Evolutionary conservation across 768 basidiomycete genomes (phyloP).

Genomic region (Lentinula lateritia): DNA sequence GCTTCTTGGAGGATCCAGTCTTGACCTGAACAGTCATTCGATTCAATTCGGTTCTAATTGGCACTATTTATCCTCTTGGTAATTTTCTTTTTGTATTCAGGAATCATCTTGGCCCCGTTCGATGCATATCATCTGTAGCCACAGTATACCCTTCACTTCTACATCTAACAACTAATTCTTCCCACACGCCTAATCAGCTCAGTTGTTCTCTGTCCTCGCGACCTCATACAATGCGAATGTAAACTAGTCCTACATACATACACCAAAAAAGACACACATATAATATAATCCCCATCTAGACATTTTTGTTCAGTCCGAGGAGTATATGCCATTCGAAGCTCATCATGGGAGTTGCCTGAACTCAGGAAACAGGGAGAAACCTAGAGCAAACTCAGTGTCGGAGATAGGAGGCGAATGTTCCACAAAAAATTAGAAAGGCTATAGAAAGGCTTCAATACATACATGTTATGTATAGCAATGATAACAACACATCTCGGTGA

Average conservation of each 20-base stretch:
- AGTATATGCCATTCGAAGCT: background rate
- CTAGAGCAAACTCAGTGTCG: background rate
- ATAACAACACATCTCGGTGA: too few species aligned
- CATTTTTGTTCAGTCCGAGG: background rate
- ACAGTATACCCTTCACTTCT: background rate
- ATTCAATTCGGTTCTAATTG: background rate
- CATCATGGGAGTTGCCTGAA: background rate
- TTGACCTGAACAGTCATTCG: background rate
- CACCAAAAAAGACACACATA: background rate
- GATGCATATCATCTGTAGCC: constrained; percentile 2
- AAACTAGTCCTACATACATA: background rate
- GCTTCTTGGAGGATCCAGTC: constrained; percentile 32
- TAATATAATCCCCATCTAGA: background rate
- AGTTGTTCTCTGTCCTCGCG: background rate
- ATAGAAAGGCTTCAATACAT: too few species aligned
- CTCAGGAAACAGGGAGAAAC: too few species aligned
- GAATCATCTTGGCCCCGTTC: background rate
- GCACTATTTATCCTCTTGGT: background rate
- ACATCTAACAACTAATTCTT: background rate
- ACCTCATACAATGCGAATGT: background rate
- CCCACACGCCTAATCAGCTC: background rate
- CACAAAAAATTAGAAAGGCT: too few species aligned
- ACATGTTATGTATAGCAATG: too few species aligned
- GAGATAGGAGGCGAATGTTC: background rate
- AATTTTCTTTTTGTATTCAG: background rate